Percentiles rank a stretch among this genome's conserved stretches.
Conservation (phyloP, 116 monocot genomes). For the Zostera marina region DNA sequence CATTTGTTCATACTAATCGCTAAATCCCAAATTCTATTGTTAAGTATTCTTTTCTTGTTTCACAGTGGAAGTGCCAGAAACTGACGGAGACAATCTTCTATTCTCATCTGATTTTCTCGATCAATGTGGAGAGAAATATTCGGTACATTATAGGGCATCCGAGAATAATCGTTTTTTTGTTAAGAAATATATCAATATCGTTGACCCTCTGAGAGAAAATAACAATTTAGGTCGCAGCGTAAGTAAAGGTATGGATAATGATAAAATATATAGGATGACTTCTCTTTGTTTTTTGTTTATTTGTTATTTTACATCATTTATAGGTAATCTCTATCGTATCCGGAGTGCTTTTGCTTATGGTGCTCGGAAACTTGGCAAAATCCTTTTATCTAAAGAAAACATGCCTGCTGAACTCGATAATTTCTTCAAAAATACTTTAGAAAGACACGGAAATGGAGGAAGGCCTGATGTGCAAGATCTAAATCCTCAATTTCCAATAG, state of each 20-base stretch:
- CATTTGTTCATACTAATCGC: neutral
- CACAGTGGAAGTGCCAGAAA: slow-evolving; percentile 33
- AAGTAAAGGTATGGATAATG: slow-evolving; percentile 36
- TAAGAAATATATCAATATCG: slow-evolving; percentile 60
- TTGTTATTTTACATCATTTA: neutral
- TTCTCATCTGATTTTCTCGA: slow-evolving; percentile 32
- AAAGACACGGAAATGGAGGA: slow-evolving; percentile 35
- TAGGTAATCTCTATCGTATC: slow-evolving; percentile 77
- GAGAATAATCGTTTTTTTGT: slow-evolving; percentile 25
- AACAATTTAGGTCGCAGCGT: slow-evolving; percentile 93
- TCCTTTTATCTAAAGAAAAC: slow-evolving; percentile 33
- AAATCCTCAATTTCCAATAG: neutral
- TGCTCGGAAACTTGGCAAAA: slow-evolving; percentile 46
- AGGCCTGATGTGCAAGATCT: slow-evolving; percentile 27
- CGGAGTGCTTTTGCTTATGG: slow-evolving; percentile 76
- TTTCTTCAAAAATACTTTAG: slow-evolving; percentile 70
- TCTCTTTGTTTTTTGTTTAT: neutral
- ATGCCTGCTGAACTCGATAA: slow-evolving; percentile 26
- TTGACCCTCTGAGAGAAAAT: slow-evolving; percentile 64
- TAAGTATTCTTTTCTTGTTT: slow-evolving; percentile 3
- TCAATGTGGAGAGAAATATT: slow-evolving; percentile 21
- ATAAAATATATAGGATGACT: neutral
- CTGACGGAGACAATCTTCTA: slow-evolving; percentile 21
- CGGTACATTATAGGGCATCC: slow-evolving; percentile 13
- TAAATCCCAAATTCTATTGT: neutral